phyloP scores from a whole-genome alignment of 2,329 filamentous ascomycete species.

The Ophiocordyceps camponoti-floridani region DNA sequence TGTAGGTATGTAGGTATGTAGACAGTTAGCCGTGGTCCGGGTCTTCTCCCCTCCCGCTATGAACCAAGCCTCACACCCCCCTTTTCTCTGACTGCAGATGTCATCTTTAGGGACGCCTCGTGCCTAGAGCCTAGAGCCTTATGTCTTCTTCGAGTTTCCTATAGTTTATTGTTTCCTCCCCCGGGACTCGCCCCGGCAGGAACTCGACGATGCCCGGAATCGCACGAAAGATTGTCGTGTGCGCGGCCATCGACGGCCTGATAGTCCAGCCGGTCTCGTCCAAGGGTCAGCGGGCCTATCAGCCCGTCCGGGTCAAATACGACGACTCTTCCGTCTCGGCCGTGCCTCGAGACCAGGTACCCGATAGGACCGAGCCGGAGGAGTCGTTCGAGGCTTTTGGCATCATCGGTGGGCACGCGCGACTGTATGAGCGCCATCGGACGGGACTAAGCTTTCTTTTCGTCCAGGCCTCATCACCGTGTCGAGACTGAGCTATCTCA shows the following conservation, averaged over 20 bases:
- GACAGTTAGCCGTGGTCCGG: not conserved
- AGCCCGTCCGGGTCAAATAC: conserved; percentile 55
- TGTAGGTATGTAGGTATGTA: too few relatives aligned
- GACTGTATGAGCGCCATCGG: too few relatives aligned
- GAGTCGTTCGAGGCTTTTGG: conserved; percentile 42
- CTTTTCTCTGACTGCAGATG: not conserved
- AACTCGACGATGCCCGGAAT: conserved; percentile 48
- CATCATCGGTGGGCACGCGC: conserved; percentile 27
- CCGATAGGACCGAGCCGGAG: conserved; percentile 24
- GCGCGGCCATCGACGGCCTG: conserved; percentile 67
- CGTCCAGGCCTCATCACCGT: conserved; percentile 62
- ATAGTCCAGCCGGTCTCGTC: conserved; percentile 55
- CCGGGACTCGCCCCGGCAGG: not conserved
- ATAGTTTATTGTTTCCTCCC: not conserved
- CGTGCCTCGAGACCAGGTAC: conserved; percentile 24
- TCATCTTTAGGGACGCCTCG: not conserved
- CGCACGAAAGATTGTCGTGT: conserved; percentile 63
- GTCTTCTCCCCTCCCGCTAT: not conserved
- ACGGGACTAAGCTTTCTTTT: not conserved
- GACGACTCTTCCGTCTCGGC: conserved; percentile 31
- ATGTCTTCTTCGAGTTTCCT: not conserved
- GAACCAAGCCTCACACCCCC: too few relatives aligned
- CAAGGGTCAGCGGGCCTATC: conserved; percentile 36
- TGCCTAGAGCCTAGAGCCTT: not conserved
- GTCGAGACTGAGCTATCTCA: conserved; percentile 63